A percentile compares a stretch with the other conserved stretches of the same genome.
Conservation (phyloP, 257 asterid genomes). For the Solanum rostratum region DNA sequence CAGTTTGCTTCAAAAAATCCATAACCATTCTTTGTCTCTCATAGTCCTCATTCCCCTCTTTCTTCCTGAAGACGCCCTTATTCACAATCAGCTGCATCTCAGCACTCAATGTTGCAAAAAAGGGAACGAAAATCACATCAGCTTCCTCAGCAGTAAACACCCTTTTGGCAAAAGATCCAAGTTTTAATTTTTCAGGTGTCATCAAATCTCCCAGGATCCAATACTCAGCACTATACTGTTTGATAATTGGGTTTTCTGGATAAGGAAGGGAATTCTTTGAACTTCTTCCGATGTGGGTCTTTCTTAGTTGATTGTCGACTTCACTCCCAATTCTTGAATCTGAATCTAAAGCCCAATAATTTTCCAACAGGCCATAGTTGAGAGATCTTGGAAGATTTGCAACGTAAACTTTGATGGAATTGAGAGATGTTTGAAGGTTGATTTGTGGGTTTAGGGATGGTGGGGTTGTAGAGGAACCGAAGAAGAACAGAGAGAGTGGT, state of each 20-base stretch:
- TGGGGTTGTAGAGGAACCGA: conserved; percentile 18
- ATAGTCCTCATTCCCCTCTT: conserved; percentile 79
- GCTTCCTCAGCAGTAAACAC: conserved; percentile 46
- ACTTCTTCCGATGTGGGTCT: conserved; percentile 25
- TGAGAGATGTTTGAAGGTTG: conserved; percentile 14
- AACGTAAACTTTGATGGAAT: conserved; percentile 52
- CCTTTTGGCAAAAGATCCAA: conserved; percentile 59
- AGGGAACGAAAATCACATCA: conserved; percentile 88
- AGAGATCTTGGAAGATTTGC: conserved; percentile 80
- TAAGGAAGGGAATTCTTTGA: conserved; percentile 35
- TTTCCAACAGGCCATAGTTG: conserved; percentile 69
- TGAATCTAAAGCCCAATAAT: conserved; percentile 56
- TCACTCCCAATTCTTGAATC: conserved; percentile 75
- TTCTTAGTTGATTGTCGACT: conserved; percentile 63
- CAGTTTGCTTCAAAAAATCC: conserved; percentile 53
- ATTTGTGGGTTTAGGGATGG: conserved; percentile 15
- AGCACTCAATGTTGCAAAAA: conserved; percentile 85
- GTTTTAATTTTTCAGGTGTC: conserved; percentile 33
- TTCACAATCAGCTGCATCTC: conserved; percentile 68
- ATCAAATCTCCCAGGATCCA: conserved; percentile 87
- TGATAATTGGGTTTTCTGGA: conserved; percentile 76
- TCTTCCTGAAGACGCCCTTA: conserved; percentile 80
- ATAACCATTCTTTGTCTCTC: conserved; percentile 64
- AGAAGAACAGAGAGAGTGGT: conserved; percentile 30
- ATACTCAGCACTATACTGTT: conserved; percentile 94